Base-by-base conservation (phyloP, 2,329 filamentous ascomycete species). In the Sporothrix brasiliensis region DNA sequence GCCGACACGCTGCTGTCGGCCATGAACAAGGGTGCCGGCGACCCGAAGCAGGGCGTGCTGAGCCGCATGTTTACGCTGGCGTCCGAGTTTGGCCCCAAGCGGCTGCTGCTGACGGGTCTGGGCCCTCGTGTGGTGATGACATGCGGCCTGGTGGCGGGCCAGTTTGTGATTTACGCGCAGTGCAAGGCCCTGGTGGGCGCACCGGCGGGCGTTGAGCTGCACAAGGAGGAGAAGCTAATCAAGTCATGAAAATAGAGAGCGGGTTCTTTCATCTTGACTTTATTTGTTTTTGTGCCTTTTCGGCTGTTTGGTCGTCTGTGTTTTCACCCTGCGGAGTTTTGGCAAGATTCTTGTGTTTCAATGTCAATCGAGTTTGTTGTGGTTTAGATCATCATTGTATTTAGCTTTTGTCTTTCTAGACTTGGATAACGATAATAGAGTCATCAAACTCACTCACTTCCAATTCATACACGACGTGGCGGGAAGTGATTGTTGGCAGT, bases 1-100 rank as follows among this genome's bases (percentile, higher is more conserved):
- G 93, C 93, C 73, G 93, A 97, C 73, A 86, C 84, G 16, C 78
- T 86, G 71, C 79, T 86, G 30, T 86, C 84, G 0, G 84, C 84
- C 68, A 86, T 86, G 74, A 86, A 86, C 78, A 86, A 86, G 77
- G 84, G 84, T 69, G 83, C 83, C 0, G 84, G 84, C 1, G 83
- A 85, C 74, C 78, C 78, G 19, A 79, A 76, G 3, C 84, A 86
- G 77, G 77, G 83, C 58, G 80, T 81, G 21, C 83, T 84, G n/a
- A 80, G 80, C 72, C 78, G 84, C 68, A 85, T 86, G 84, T 83
- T 85, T 75, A 79, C 83, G 71, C 81, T 86, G 24, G 84, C 84
- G 0, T 75, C 77, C 30, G 83, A 86, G 75, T 85, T 86, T 69
- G 84, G 84, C 0, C 83, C 84, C 3, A 82, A 80, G 75, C 77